Evolutionary conservation across 129 eudicot genomes (phyloP), one percentile per base, ranked within the genome.

Genomic region (Tagetes patula): DNA sequence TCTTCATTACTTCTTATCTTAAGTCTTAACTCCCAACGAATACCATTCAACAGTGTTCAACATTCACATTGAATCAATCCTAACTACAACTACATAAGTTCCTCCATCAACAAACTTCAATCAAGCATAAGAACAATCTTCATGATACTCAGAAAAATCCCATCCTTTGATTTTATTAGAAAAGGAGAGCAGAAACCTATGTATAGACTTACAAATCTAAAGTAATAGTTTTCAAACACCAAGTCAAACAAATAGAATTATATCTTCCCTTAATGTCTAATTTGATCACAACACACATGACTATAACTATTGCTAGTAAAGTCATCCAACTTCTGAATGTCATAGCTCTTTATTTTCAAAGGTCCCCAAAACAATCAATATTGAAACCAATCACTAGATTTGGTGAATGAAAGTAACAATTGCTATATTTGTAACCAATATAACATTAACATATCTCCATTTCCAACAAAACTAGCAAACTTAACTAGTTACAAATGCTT

Each of bases 401-500:
- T 20, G 37, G 20, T 36, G 10, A 36, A n/a, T 36, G 10, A 38
- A 13, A 5, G 33, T 38, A 69, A 2, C 27, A 20, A 20, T 20
- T 20, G 27, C 27, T 20, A 20, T 20, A 20, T 20, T 20, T 20
- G 36, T 32, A 4, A 43, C 69, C 58, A 58, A 58, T n/a, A 32
- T 14, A 72, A 27, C 6, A 47, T 36, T 43, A 47, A 0, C 41
- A 30, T 27, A 55, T 14, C 38, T 39, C 37, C 41, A 38, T 38
- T 71, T 71, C 65, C 30, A 42, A 27, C 30, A 43, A 77, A 56
- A 45, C 69, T 59, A 69, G 38, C 76, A 38, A 42, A 56, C 27
- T 50, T 47, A 47, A 68, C 60, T 8, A 66, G 3, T 42, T 9
- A n/a, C 66, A 66, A 30, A 55, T 40, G 48, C 58, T 32, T 67